Evolutionary conservation across 371 early-diverging fungal species (phyloP).

Genomic region (Apophysomyces variabilis): DNA sequence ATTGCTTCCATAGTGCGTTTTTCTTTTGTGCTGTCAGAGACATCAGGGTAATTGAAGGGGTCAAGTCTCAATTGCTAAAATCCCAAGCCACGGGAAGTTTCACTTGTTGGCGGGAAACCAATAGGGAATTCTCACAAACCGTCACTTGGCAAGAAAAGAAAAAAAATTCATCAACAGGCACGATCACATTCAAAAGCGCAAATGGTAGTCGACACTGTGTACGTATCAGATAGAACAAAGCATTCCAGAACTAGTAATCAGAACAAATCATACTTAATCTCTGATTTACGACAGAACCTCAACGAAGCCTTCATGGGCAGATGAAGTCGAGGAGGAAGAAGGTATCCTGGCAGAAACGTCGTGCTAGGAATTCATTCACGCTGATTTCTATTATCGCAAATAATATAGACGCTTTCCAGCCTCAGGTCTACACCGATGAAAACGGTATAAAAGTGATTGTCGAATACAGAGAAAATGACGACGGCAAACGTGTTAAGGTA

Average conservation of each 20-base stretch:
- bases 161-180: slow-evolving; percentile 9
- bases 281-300: slow-evolving; percentile 8
- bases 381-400: slow-evolving; percentile 1
- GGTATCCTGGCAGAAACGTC: slow-evolving; percentile 28
- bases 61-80: too few relatives aligned
- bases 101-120: too few relatives aligned
- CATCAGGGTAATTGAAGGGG: too few relatives aligned
- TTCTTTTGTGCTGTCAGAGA: too few relatives aligned
- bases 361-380: background rate
- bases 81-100: too few relatives aligned
- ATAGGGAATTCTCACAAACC: background rate
- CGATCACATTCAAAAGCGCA: slow-evolving; percentile 7
- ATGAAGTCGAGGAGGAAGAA: slow-evolving; percentile 74
- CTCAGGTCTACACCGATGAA: slow-evolving; percentile 69
- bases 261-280: background rate
- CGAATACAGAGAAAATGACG: slow-evolving; percentile 83
- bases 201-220: slow-evolving; percentile 38
- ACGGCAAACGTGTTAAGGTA: slow-evolving; percentile 89
- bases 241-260: background rate
- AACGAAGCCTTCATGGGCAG: slow-evolving; percentile 66
- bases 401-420: slow-evolving; percentile 49
- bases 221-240: slow-evolving; percentile 12
- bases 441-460: slow-evolving; percentile 86
- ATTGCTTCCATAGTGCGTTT: too few relatives aligned
- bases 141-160: background rate